Evolutionary conservation across 495 filamentous ascomycete species (phyloP), one percentile per base, ranked within the genome.

Genomic region (Talaromyces trachyspermus): DNA sequence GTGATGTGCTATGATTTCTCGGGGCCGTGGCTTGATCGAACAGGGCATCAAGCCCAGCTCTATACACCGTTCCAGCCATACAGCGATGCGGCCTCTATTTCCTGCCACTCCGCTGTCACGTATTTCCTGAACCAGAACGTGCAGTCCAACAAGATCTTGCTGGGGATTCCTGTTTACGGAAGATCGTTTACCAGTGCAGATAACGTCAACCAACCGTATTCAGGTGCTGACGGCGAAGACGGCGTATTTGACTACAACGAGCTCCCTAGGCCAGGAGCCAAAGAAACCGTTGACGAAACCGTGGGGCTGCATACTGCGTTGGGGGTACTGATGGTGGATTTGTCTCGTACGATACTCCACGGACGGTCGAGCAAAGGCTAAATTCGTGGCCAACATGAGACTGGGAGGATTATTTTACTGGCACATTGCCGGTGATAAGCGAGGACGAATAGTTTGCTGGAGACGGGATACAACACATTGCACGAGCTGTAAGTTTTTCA

Each of bases 381-480:
- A 74, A n/a, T 92, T 81, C 56, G 89, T 82, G 58, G 88, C 80
- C 52, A 75, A 84, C 50, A 79, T 81, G 49, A 78, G 80, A 18
- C 75, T 95, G 0, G 89, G 84, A 12, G 89, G 89, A 0, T 64
- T 95, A 27, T 95, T 94, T 60, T 95, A 90, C 63, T 95, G 88
- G 89, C 85, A 85, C 45, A 88, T 87, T n/a, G 84, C 84, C 15
- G 85, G 79, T 2, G 89, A 95, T 65, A 74, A 76, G 4, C 75
- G 75, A 51, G 79, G 75, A 36, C 68, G 29, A 68, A 83, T 50
- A 92, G 88, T 63, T 61, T 95, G 55, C 77, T 94, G 39, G 77
- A 84, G 36, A 77, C 84, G 2, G 85, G 85, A 19, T 89, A 86
- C 59, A 80, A 79, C 51, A 79, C 83, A 7, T 61, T 89, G 43